Conservation (phyloP, 2,329 filamentous ascomycete genomes). For the Raffaelea ambrosiae region DNA sequence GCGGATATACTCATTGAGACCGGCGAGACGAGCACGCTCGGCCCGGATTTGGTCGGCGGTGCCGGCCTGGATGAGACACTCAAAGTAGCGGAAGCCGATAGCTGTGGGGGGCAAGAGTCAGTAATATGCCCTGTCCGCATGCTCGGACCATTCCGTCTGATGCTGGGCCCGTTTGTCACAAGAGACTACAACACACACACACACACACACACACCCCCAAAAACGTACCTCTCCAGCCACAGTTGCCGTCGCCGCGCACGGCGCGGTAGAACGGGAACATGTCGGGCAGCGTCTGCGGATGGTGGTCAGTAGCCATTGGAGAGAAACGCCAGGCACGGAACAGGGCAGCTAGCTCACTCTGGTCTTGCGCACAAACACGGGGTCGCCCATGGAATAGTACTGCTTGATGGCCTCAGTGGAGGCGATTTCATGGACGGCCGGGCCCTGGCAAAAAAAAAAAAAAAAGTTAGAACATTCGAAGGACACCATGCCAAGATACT, state of each 20-base stretch:
- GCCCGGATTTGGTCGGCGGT: conserved; percentile 56
- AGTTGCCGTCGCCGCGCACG: conserved; percentile 88
- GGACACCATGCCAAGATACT: too few species aligned
- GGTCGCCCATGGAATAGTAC: conserved; percentile 84
- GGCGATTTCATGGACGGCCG: conserved; percentile 70
- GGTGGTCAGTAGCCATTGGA: neutral
- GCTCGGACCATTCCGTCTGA: neutral
- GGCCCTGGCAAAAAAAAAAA: conserved; percentile 65
- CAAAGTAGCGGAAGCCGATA: conserved; percentile 88
- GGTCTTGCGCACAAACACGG: conserved; percentile 78
- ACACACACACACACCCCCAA: neutral
- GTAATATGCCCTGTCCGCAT: neutral
- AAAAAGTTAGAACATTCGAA: too few species aligned
- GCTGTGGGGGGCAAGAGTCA: conserved; percentile 46
- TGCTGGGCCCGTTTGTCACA: neutral
- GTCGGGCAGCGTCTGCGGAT: conserved; percentile 60
- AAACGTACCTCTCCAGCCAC: conserved; percentile 88
- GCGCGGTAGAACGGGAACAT: conserved; percentile 83
- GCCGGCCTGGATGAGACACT: conserved; percentile 64
- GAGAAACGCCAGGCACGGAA: neutral
- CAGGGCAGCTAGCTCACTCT: conserved; percentile 41
- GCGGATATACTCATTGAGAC: conserved; percentile 61
- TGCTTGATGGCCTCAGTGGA: conserved; percentile 69
- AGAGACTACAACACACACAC: neutral
- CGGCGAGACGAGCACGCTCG: conserved; percentile 65